Evolutionary conservation across 805 yeast species (phyloP).

Genomic region (Monosporozyma yasuniensis): DNA sequence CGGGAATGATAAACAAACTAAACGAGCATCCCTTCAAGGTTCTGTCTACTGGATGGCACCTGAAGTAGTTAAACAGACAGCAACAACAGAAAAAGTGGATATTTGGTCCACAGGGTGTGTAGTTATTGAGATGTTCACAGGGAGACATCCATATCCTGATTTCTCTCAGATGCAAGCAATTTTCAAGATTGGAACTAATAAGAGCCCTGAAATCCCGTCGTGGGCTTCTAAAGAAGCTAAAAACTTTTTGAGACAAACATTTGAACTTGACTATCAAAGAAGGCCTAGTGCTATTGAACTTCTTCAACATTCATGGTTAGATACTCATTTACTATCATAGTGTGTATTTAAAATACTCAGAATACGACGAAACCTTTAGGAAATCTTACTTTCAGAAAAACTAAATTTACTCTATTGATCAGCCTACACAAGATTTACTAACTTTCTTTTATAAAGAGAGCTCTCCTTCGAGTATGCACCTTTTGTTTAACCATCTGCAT

Average conservation of each 20-base stretch:
- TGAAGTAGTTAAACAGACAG: constrained; percentile 89
- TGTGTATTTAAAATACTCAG: not conserved
- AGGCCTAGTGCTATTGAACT: constrained; percentile 70
- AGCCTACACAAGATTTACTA: too few relatives aligned
- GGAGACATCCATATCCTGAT: constrained; percentile 91
- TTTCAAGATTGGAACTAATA: constrained; percentile 82
- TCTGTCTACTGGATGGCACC: constrained; percentile 99
- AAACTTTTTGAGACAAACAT: constrained; percentile 56
- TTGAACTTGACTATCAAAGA: constrained; percentile 63
- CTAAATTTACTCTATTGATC: too few relatives aligned
- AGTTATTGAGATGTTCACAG: constrained; percentile 90
- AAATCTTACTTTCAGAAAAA: too few relatives aligned
- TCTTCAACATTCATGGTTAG: constrained; percentile 41
- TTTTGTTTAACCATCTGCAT: too few relatives aligned
- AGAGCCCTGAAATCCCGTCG: constrained; percentile 71
- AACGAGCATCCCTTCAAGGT: constrained; percentile 81
- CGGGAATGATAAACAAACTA: constrained; percentile 14
- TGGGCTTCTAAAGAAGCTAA: constrained; percentile 60
- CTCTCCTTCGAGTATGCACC: too few relatives aligned
- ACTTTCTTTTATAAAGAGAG: too few relatives aligned
- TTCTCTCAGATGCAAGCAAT: constrained; percentile 96
- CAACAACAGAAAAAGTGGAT: constrained; percentile 87
- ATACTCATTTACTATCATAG: constrained; percentile 11
- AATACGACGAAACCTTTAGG: too few relatives aligned
- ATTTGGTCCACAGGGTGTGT: constrained; percentile 97